phyloP scores from a whole-genome alignment of 768 basidiomycete species.

The Tremella mesenterica region DNA sequence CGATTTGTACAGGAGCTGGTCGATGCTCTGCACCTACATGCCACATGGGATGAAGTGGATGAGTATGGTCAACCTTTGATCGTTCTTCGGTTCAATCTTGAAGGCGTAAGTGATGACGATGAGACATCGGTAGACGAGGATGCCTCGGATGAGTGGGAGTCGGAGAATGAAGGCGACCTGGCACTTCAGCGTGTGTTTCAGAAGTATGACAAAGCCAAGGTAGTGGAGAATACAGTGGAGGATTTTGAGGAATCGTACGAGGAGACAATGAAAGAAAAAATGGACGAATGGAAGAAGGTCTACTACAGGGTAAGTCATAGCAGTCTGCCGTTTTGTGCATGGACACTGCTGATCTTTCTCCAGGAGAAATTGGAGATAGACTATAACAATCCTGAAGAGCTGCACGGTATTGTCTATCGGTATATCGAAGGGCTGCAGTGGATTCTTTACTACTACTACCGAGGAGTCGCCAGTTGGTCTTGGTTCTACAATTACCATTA shows the following conservation, averaged over 20 bases:
- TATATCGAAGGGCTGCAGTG: slow-evolving; percentile 95
- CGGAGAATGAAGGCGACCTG: slow-evolving; percentile 51
- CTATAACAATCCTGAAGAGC: slow-evolving; percentile 56
- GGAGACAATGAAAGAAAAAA: slow-evolving; percentile 63
- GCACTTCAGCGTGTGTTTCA: slow-evolving; percentile 74
- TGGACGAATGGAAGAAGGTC: slow-evolving; percentile 81
- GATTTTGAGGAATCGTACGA: slow-evolving; percentile 72
- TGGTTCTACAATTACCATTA: slow-evolving; percentile 99
- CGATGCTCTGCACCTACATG: slow-evolving; percentile 62
- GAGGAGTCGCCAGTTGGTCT: slow-evolving; percentile 92
- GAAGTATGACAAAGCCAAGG: slow-evolving; percentile 80
- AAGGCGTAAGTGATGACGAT: slow-evolving; percentile 37
- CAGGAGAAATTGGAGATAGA: slow-evolving; percentile 82
- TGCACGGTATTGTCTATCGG: slow-evolving; percentile 62
- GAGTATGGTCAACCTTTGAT: slow-evolving; percentile 51
- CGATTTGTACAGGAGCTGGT: slow-evolving; percentile 69
- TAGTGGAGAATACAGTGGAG: slow-evolving; percentile 56
- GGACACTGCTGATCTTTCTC: slow-evolving; percentile 14
- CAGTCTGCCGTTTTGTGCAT: neutral
- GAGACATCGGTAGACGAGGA: slow-evolving; percentile 38
- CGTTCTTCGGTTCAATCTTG: slow-evolving; percentile 41
- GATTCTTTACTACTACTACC: slow-evolving; percentile 99
- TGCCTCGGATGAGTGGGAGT: slow-evolving; percentile 43
- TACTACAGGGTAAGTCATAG: slow-evolving; percentile 67
- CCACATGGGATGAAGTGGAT: slow-evolving; percentile 92